Evolutionary conservation across 768 basidiomycete genomes (phyloP).

Genomic region (Boletus bicolor): DNA sequence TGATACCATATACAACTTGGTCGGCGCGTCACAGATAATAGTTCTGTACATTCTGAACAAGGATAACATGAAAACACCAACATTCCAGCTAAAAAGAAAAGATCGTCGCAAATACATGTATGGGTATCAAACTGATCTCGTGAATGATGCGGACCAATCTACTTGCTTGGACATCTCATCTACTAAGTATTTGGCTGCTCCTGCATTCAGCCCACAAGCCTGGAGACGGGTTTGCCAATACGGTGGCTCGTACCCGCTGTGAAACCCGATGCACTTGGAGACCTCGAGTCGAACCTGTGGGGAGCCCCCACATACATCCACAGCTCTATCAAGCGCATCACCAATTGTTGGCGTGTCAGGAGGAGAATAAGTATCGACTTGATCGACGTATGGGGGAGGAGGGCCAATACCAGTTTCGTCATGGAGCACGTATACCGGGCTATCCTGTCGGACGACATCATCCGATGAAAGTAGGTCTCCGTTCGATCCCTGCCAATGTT

Average conservation of each 20-base stretch:
- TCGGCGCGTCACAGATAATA: neutral
- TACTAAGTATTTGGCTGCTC: conserved; percentile 17
- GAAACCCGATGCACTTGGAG: conserved; percentile 22
- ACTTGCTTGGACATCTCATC: conserved; percentile 28
- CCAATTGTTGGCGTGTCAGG: conserved; percentile 13
- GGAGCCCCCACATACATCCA: conserved; percentile 18
- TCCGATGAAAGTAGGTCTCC: neutral
- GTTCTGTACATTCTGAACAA: conserved; percentile 2
- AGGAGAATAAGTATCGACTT: conserved; percentile 1
- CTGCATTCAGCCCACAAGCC: conserved; percentile 18
- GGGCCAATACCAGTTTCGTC: conserved; percentile 10
- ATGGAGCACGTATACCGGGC: conserved; percentile 12
- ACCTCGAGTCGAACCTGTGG: conserved; percentile 20
- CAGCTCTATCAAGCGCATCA: conserved; percentile 20
- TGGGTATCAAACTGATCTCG: neutral
- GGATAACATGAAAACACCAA: neutral
- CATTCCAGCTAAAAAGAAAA: neutral
- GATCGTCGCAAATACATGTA: neutral
- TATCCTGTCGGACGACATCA: conserved; percentile 21
- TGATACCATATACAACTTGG: neutral
- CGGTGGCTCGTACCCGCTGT: conserved; percentile 25
- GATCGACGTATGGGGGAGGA: conserved; percentile 18
- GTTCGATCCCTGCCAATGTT: conserved; percentile 2
- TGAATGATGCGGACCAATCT: conserved; percentile 12
- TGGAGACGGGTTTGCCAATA: conserved; percentile 28